Evolutionary conservation across 108 stramenopile genomes (phyloP), one percentile per base, ranked within the genome.

Genomic region (Fragilaria radians): DNA sequence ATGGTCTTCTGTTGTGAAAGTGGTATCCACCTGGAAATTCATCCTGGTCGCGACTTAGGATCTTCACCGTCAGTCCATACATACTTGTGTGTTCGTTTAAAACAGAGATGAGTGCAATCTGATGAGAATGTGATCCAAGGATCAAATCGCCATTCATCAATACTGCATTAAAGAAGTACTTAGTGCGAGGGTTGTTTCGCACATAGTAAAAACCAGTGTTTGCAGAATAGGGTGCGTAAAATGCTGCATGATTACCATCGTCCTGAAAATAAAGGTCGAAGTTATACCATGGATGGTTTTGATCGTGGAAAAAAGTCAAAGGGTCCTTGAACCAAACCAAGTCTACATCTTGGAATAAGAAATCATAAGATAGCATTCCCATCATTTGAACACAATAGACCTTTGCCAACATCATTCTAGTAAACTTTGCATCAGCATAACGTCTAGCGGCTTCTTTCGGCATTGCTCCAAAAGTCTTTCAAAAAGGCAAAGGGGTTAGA

Each of bases 321-420:
- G 74, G 79, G 61, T 82, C 46, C 60, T 71, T 72, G 46, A 65
- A 67, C 79, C 77, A 82, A 30, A 80, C 58, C 32, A 85, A 58
- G 57, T 91, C 84, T 0, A 89, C 88, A 69, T 87, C 89, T 57
- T 76, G 89, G 67, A 91, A 95, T 3, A 95, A 59, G 3, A 93
- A 59, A 49, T 95, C 85, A 62, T 90, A 85, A 14, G 85, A 84
- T 32, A 91, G 67, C 33, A 63, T 26, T 36, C 52, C 61, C 9
- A 80, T 49, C 64, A 85, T 68, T 18, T 87, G 86, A 9, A 89
- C 88, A 61, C 79, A 83, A 53, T 63, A 76, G 11, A 80, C 71
- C 70, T 96, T 96, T 26, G 85, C 76, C 72, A 90, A 73, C 95
- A 96, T 94, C 74, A 96, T 92, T 18, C 33, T 47, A 2, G 61